A percentile compares a stretch with the other conserved stretches of the same genome.
These are phyloP conservation scores for Psilocybe subaeruginosa DNA, from an alignment of 768 basidiomycete species.

Conservation along the genomic window DNA sequence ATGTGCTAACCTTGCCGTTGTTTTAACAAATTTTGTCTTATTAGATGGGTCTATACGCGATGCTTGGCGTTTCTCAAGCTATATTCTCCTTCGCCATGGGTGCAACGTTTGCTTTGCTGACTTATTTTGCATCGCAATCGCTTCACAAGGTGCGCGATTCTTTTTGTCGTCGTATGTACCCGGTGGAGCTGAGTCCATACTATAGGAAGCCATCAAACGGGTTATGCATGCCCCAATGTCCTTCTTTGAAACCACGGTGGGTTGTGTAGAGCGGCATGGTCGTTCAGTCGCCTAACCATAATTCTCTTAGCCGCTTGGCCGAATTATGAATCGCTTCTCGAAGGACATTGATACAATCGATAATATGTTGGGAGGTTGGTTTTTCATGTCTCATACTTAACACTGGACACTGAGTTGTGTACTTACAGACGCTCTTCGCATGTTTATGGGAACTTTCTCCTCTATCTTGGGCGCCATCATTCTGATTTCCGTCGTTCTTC, in stretches of 20 bases:
- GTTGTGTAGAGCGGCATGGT: neutral
- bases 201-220: constrained; percentile 60
- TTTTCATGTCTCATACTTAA: neutral
- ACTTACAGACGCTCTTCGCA: constrained; percentile 67
- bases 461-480: constrained; percentile 77
- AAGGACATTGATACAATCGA: constrained; percentile 88
- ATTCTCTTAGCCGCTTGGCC: constrained; percentile 68
- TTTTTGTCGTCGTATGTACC: neutral
- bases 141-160: constrained; percentile 55
- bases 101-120: constrained; percentile 61
- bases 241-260: constrained; percentile 85
- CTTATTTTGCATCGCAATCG: constrained; percentile 75
- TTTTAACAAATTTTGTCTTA: neutral
- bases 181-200: neutral
- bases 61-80: constrained; percentile 72
- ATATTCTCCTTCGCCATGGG: constrained; percentile 72
- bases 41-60: constrained; percentile 84
- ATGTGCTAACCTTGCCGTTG: neutral
- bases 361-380: constrained; percentile 62
- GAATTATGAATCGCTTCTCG: constrained; percentile 90
- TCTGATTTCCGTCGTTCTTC: constrained; percentile 74
- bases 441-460: constrained; percentile 66
- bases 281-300: constrained; percentile 14
- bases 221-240: constrained; percentile 88
- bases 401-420: neutral